These are phyloP conservation scores for Ammopiptanthus mongolicus DNA, from an alignment of 306 rosid genomes.

Conservation along the genomic window DNA sequence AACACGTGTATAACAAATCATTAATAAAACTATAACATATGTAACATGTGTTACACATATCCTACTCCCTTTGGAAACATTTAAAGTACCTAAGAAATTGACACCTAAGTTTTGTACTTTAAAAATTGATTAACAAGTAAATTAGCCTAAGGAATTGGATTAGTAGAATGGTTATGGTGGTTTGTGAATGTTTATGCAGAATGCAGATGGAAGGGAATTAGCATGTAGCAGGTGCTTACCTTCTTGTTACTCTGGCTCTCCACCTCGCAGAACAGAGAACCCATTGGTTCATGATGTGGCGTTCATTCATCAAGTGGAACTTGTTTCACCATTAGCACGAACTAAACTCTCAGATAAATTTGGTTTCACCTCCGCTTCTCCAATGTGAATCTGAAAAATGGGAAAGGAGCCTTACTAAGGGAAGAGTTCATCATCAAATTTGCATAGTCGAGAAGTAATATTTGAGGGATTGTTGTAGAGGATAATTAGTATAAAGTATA, in stretches of 20 bases:
- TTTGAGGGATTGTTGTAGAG: conserved; percentile 5
- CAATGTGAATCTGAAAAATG: conserved; percentile 17
- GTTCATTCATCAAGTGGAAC: conserved; percentile 70
- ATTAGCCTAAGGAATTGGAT: not conserved
- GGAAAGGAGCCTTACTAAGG: not conserved
- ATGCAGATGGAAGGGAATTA: conserved; percentile 40
- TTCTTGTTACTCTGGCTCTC: conserved; percentile 61
- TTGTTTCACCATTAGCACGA: conserved; percentile 48
- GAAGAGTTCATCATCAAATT: not conserved
- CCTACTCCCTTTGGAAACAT: too few species aligned
- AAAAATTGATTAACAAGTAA: not conserved
- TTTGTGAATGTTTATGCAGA: conserved; percentile 35
- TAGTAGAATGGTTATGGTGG: not conserved
- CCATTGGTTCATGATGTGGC: conserved; percentile 71
- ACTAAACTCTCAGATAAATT: conserved; percentile 48
- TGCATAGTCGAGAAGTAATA: not conserved
- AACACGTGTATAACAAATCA: too few species aligned
- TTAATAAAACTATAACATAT: too few species aligned
- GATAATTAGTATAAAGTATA: not conserved
- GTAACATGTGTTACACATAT: too few species aligned
- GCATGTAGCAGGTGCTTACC: conserved; percentile 50
- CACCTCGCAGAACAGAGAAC: conserved; percentile 71
- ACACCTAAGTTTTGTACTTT: too few species aligned
- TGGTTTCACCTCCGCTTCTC: conserved; percentile 45
- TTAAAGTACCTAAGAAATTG: too few species aligned